Evolutionary conservation across 2,329 filamentous ascomycete species (phyloP), one percentile per base, ranked within the genome.

Genomic region (Chaetoscypha palmicola): DNA sequence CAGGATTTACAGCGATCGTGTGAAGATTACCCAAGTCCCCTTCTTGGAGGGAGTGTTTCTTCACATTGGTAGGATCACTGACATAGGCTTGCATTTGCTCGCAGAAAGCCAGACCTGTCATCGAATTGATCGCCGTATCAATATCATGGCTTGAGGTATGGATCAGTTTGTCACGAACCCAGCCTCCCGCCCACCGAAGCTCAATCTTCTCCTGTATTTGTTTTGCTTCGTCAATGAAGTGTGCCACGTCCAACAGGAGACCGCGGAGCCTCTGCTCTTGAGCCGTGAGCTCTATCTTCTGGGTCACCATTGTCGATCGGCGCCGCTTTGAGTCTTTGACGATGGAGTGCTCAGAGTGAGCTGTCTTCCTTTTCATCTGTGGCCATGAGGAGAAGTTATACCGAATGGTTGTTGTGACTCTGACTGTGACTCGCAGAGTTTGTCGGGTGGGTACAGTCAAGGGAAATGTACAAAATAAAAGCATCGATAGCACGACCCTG

Each of bases 1-100:
- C 89, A 1, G 90, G 91, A 62, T 97, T 97, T 45, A 83, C 83
- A 41, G 84, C 83, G 54, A 96, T 91, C 64, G 88, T 94, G 71
- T 96, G 84, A 23, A 96, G 72, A 50, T 78, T 83, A 38, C 84
- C 82, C 41, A 92, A 71, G 45, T 82, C 81, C 4, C 17, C 28
- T 17, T 41, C 74, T 73, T 14, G 66, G 60, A 82, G 71, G 8
- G 65, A 66, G 56, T 90, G 83, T 58, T 79, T 81, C 40, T 74
- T 68, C 3, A 76, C 66, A 47, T 81, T 79, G 3, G 73, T 74
- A 0, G 76, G 69, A 20, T 71, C 66, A 38, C 76, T 74, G 58
- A 87, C 81, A 58, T 85, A 86, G 51, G 81, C 73, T 50, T 78
- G 74, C 63, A 92, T 72, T 54, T 76, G 73, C 38, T 76, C 63